Evolutionary conservation across 257 asterid genomes (phyloP).

Genomic region (Voacanga thouarsii): DNA sequence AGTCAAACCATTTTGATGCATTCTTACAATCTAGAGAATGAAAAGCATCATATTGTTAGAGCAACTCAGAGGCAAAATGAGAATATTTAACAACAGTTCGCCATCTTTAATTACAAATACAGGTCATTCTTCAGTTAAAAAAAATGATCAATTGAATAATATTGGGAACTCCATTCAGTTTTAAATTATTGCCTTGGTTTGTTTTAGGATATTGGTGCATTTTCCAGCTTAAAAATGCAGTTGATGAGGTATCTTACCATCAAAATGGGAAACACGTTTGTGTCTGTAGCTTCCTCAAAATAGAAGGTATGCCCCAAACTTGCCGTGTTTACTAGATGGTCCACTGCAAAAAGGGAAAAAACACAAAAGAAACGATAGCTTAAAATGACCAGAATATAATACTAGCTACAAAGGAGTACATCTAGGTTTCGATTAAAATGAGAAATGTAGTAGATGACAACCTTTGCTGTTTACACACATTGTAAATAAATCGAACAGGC

Average conservation of each 20-base stretch:
- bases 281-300: conserved; percentile 91
- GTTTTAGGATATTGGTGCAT: too few species aligned
- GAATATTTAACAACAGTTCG: neutral
- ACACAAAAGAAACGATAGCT: neutral
- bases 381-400: neutral
- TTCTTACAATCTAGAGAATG: neutral
- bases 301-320: conserved; percentile 87
- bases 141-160: neutral
- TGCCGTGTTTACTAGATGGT: conserved; percentile 88
- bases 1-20: neutral
- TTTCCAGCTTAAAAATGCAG: neutral
- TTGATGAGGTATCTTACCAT: conserved; percentile 42
- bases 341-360: conserved; percentile 51
- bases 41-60: neutral
- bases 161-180: neutral
- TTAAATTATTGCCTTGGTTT: neutral
- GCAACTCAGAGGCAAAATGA: neutral
- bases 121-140: neutral
- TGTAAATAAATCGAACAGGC: too few species aligned
- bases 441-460: neutral
- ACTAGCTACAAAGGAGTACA: neutral
- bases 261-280: conserved; percentile 66
- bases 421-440: neutral
- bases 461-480: too few species aligned
- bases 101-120: neutral